A percentile compares a stretch with the other conserved stretches of the same genome.
Evolutionary conservation across 1,284 basidiomycete genomes (phyloP).

Genomic region (Ustilago tritici): DNA sequence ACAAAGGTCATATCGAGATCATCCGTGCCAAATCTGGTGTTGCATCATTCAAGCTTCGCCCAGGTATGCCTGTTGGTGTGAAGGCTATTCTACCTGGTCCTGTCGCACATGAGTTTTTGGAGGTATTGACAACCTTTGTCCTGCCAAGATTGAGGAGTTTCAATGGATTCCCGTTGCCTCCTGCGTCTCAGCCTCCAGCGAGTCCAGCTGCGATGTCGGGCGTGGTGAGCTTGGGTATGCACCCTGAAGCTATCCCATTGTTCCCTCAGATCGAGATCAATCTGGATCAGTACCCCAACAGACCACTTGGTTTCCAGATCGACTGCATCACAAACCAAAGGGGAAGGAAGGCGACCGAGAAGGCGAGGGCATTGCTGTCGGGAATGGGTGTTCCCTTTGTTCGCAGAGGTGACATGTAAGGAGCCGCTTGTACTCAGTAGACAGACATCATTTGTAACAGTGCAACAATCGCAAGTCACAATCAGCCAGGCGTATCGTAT

Average conservation of each 20-base stretch:
- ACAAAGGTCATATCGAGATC: constrained; percentile 76
- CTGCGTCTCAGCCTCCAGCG: constrained; percentile 68
- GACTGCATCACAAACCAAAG: constrained; percentile 68
- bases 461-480: not conserved
- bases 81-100: constrained; percentile 90
- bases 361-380: constrained; percentile 62
- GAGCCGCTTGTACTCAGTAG: not conserved
- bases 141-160: constrained; percentile 92
- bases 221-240: constrained; percentile 88
- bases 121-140: constrained; percentile 90
- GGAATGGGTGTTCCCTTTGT: constrained; percentile 68
- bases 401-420: constrained; percentile 57
- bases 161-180: constrained; percentile 80
- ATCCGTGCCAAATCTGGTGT: constrained; percentile 82
- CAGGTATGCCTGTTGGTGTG: constrained; percentile 84
- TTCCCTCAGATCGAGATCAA: constrained; percentile 77
- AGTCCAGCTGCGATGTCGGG: constrained; percentile 81
- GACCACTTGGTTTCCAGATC: constrained; percentile 66
- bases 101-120: constrained; percentile 93
- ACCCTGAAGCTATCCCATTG: constrained; percentile 84
- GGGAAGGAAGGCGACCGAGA: constrained; percentile 63
- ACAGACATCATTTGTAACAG: not conserved
- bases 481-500: not conserved
- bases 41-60: constrained; percentile 85
- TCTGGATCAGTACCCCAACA: constrained; percentile 66